Conservation (phyloP, 495 filamentous ascomycete genomes). For the Lasiosphaeris hirsuta region DNA sequence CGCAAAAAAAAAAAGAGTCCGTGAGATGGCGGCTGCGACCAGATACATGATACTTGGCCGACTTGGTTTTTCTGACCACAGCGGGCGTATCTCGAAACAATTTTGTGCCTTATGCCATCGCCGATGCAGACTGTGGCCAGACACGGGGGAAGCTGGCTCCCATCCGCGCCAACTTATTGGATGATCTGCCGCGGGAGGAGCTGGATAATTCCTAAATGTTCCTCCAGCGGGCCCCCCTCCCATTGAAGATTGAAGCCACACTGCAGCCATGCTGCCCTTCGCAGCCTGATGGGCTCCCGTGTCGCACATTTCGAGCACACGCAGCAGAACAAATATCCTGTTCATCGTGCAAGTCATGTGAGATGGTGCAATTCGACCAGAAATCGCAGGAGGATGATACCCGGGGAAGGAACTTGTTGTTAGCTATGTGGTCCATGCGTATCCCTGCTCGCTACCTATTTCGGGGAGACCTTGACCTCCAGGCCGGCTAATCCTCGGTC, state of each 20-base stretch:
- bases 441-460: background rate
- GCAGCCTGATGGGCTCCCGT: background rate
- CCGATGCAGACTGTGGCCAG: background rate
- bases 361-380: constrained; percentile 6
- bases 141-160: background rate
- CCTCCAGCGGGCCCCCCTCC: background rate
- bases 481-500: constrained; percentile 11
- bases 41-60: background rate
- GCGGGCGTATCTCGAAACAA: constrained; percentile 5
- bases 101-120: background rate
- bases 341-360: constrained; percentile 9
- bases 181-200: constrained; percentile 2
- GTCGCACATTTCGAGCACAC: background rate
- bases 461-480: background rate
- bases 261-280: background rate
- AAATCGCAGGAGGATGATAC: background rate
- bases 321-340: background rate
- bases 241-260: background rate
- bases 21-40: constrained; percentile 5
- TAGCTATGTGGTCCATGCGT: background rate
- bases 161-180: constrained; percentile 4
- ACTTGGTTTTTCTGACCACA: background rate
- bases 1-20: constrained; percentile 4
- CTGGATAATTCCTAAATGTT: background rate
- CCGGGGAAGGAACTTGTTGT: background rate